phyloP scores from a whole-genome alignment of 2,329 filamentous ascomycete genomes.

The Coccinonectria pachysandricola region DNA sequence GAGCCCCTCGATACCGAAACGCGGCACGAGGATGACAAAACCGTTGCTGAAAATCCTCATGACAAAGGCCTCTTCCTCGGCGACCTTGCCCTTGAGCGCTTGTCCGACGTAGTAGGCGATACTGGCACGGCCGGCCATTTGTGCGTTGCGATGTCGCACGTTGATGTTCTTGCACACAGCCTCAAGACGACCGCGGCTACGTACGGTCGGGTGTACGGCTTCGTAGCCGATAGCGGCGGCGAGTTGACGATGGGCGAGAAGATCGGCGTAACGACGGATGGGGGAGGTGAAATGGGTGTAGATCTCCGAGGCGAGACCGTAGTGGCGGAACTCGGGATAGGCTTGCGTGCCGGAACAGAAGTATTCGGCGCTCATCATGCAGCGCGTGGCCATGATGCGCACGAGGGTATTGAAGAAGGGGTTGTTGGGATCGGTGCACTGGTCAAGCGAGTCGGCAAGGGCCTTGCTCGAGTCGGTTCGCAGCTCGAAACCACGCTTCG shows the following conservation, averaged over 20 bases:
- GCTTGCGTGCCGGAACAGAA: slow-evolving; percentile 91
- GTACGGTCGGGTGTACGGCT: slow-evolving; percentile 67
- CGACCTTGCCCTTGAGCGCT: slow-evolving; percentile 67
- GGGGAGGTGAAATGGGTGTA: slow-evolving; percentile 98
- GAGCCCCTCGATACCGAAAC: slow-evolving; percentile 89
- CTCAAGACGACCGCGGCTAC: slow-evolving; percentile 76
- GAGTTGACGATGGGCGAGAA: slow-evolving; percentile 87
- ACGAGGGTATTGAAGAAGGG: slow-evolving; percentile 98
- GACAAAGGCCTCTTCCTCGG: slow-evolving; percentile 85
- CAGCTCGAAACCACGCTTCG: slow-evolving; percentile 73
- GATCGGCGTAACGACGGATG: slow-evolving; percentile 94
- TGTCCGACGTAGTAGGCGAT: slow-evolving; percentile 98
- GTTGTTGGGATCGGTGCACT: slow-evolving; percentile 66
- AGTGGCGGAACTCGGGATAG: slow-evolving; percentile 91
- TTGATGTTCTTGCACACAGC: slow-evolving; percentile 98
- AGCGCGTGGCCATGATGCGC: slow-evolving; percentile 92
- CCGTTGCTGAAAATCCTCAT: slow-evolving; percentile 98
- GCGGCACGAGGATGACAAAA: slow-evolving; percentile 89
- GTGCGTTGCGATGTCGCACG: slow-evolving; percentile 89
- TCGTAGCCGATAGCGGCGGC: slow-evolving; percentile 94
- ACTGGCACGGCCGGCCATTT: slow-evolving; percentile 85
- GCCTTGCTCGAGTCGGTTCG: slow-evolving; percentile 79
- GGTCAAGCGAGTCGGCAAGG: slow-evolving; percentile 86
- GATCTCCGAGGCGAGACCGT: slow-evolving; percentile 90
- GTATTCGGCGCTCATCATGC: slow-evolving; percentile 99